Evolutionary conservation across 441 rosid species (phyloP), one percentile per base, ranked within the genome.

Genomic region (Eutrema salsugineum): DNA sequence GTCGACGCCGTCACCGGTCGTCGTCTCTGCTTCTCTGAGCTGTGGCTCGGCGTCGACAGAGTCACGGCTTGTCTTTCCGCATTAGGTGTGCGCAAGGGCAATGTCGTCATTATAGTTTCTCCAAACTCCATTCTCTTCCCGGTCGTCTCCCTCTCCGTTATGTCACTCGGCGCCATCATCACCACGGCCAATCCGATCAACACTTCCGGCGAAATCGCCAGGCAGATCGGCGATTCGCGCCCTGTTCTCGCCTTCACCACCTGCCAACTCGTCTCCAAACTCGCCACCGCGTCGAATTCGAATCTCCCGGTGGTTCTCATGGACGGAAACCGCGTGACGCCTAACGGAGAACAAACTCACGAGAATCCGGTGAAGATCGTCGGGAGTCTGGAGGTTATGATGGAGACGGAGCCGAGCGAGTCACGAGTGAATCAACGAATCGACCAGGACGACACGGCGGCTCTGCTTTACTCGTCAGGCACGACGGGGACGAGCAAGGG

Each of bases 401-500:
- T 90, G 47, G 80, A 77, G 66, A 84, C 76, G 54, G 83, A 71
- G 50, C 60, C 16, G 27, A 73, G 75, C 15, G 80, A 32, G 50
- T 70, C 50, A 24, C 89, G 83, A 58, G 82, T 86, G 27, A 85
- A 67, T 66, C 82, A 87, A 22, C 89, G 87, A 74, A 84, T 93
- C 54, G 39, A 68, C 77, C 85, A 80, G 74, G 84, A 90, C 20
- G 97, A 93, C 82, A 84, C 90, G 17, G 97, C 98, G 7, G 85
- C 88, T 27, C 81, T 93, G n/a, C 89, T 93, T 6, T 93, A 93
- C 83, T 93, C 97, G 1, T 93, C 98, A 0, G 95, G 98, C 38
- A 93, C 98, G 9, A 89, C 97, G 14, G 97, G 98, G 33, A 87
- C 73, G 16, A 90, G 95, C 80, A 93, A 93, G 56, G 98, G 98